Evolutionary conservation across 1,284 basidiomycete species (phyloP), one percentile per base, ranked within the genome.

Genomic region (Coniferiporia sulphurascens): DNA sequence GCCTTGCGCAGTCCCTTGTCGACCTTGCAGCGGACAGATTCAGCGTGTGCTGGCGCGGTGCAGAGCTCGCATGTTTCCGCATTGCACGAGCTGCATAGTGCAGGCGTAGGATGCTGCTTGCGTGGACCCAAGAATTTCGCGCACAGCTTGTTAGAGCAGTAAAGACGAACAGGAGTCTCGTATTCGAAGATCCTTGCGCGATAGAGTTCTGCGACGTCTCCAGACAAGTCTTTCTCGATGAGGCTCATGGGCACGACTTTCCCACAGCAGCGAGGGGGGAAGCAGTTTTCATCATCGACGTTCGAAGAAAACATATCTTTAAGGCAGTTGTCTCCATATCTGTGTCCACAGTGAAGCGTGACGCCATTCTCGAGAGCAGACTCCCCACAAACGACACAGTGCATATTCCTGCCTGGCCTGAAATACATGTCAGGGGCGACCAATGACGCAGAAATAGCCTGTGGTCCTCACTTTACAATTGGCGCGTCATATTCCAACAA

Each of bases 71-170:
- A 62, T 13, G 61, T 59, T 21, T 45, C 45, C 4, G 22, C 52
- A 22, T 13, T 32, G 53, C 61, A 72, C 57, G 6, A 60, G 56
- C 19, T 63, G 65, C 55, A 80, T 79, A 71, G 81, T 83, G 13
- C 66, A 65, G 0, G 73, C 65, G 63, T 81, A 83, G 0, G 78
- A 77, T 4, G 58, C 52, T 0, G 48, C 0, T 69, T 70, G 9
- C 71, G 68, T 2, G 79, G 74, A 0, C 82, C 82, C 19, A 86
- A 70, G 69, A 85, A 86, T 0, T 69, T 61, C 2, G 80, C 82
- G 64, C 84, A 86, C 63, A 73, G 32, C 65, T 71, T 49, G 38
- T 70, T 71, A n/a, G 69, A 66, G 62, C 79, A 80, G 58, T 80
- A 81, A 17, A 80, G 71, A 9, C 78, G 71, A 36, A 73, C 71